Conservation (phyloP, 805 yeast species). For the Hanseniaspora lachancei region DNA sequence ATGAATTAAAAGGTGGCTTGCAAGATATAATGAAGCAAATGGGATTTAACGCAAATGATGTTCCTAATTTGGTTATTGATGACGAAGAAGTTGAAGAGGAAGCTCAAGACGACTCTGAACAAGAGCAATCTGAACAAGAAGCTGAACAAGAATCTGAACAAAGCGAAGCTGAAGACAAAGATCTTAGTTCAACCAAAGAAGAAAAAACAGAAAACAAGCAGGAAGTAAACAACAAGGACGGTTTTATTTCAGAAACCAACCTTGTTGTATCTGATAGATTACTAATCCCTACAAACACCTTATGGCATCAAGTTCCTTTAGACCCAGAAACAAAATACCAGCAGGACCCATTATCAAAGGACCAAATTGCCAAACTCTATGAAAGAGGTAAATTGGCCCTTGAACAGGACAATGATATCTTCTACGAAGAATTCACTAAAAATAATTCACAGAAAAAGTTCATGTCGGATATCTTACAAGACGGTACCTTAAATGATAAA, state of each 20-base stretch:
- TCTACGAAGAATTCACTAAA: constrained; percentile 59
- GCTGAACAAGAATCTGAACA: constrained; percentile 19
- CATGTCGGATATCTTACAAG: constrained; percentile 71
- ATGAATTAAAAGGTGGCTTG: constrained; percentile 40
- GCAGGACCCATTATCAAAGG: constrained; percentile 28
- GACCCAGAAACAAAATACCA: constrained; percentile 23
- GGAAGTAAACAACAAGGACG: constrained; percentile 23
- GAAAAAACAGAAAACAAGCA: constrained; percentile 18
- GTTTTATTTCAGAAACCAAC: constrained; percentile 24
- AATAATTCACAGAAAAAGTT: constrained; percentile 75
- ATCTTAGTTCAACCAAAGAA: constrained; percentile 16
- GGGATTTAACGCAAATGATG: constrained; percentile 40
- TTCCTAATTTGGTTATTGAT: constrained; percentile 18
- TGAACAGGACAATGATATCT: constrained; percentile 57
- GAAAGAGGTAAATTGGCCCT: constrained; percentile 55
- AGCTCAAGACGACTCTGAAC: constrained; percentile 21
- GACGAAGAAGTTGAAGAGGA: constrained; percentile 22
- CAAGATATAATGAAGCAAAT: constrained; percentile 50
- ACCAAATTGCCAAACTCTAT: constrained; percentile 46
- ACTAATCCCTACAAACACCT: constrained; percentile 46
- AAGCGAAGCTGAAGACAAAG: constrained; percentile 15
- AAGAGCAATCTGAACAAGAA: constrained; percentile 18
- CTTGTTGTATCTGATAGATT: constrained; percentile 46
- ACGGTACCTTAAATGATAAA: constrained; percentile 91
- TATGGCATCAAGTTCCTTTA: constrained; percentile 61